These are phyloP conservation scores for Cercospora beticola DNA, from an alignment of 2,329 filamentous ascomycete genomes.

Conservation along the genomic window DNA sequence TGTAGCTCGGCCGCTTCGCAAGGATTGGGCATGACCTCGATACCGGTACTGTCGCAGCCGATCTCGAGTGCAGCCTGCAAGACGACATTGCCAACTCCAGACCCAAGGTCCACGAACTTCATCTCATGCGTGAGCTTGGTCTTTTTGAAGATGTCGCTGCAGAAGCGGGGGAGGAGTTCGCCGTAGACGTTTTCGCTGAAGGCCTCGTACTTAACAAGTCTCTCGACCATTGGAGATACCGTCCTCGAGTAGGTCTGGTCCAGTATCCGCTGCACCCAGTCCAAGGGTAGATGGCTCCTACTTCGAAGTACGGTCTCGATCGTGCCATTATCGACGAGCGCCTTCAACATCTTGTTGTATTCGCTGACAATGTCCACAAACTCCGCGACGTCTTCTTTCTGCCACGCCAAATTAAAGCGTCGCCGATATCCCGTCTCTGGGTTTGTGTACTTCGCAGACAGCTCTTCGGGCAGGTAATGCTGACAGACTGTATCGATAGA, in stretches of 20 bases:
- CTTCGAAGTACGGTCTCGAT: slow-evolving; percentile 70
- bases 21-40: slow-evolving; percentile 92
- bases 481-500: slow-evolving; percentile 61
- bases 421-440: slow-evolving; percentile 73
- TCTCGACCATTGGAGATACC: slow-evolving; percentile 83
- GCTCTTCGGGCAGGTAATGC: slow-evolving; percentile 72
- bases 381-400: slow-evolving; percentile 61
- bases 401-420: slow-evolving; percentile 71
- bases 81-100: slow-evolving; percentile 93
- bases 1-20: slow-evolving; percentile 79
- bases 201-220: slow-evolving; percentile 80
- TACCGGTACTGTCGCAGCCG: slow-evolving; percentile 93
- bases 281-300: slow-evolving; percentile 71
- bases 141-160: slow-evolving; percentile 76
- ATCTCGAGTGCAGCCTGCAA: slow-evolving; percentile 90
- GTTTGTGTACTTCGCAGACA: slow-evolving; percentile 67
- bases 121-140: slow-evolving; percentile 76
- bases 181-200: slow-evolving; percentile 94
- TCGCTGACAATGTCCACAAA: slow-evolving; percentile 72
- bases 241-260: slow-evolving; percentile 86
- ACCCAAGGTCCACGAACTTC: slow-evolving; percentile 91
- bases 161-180: slow-evolving; percentile 81
- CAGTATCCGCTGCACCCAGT: slow-evolving; percentile 64
- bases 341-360: slow-evolving; percentile 72
- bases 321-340: slow-evolving; percentile 66